Conservation (phyloP, 305 asterid species). For the Solanum chacoense region DNA sequence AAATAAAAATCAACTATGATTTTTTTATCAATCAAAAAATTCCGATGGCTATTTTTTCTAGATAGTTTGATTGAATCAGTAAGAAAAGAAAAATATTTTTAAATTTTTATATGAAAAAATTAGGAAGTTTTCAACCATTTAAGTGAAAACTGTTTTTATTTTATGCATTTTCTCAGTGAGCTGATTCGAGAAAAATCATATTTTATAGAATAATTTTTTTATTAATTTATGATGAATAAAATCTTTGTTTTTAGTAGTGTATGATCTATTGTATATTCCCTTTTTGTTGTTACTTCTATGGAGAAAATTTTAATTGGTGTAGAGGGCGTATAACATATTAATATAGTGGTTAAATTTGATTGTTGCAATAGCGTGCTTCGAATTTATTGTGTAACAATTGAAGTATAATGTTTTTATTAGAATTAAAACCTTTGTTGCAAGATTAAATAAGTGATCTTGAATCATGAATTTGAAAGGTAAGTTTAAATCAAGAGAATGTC, state of each 20-base stretch:
- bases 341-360: not conserved
- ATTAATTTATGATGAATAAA: too few species aligned
- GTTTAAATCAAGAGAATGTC: not conserved
- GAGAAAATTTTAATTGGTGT: not conserved
- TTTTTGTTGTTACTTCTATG: too few species aligned
- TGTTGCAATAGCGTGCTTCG: not conserved
- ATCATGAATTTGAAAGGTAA: too few species aligned
- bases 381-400: not conserved
- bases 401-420: not conserved
- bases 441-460: not conserved
- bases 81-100: not conserved
- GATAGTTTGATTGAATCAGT: not conserved
- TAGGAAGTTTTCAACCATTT: not conserved
- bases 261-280: not conserved
- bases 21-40: not conserved
- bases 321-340: not conserved
- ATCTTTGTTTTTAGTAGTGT: not conserved
- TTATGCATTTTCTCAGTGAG: not conserved
- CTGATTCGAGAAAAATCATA: not conserved
- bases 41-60: too few species aligned
- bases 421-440: not conserved
- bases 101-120: not conserved
- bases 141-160: not conserved
- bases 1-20: not conserved
- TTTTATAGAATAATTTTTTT: too few species aligned